Conservation (phyloP, 139 green algal genomes). For the Chlorella ohadii region DNA sequence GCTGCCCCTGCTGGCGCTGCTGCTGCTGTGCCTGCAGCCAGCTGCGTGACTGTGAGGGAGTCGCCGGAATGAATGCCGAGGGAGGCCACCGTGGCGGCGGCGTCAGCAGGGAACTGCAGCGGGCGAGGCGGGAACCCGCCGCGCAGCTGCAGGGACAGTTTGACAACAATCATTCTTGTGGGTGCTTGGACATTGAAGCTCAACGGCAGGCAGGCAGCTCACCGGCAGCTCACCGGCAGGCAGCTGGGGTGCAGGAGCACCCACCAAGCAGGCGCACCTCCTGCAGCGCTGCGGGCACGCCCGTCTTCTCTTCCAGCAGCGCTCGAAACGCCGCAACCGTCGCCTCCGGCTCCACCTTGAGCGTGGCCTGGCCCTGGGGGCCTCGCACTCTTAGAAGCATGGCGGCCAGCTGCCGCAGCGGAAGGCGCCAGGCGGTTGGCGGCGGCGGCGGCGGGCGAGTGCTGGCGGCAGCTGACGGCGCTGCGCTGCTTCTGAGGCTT, state of each 20-base stretch:
- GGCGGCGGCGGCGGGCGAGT: background rate
- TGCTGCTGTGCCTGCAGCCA: background rate
- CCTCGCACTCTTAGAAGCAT: slow-evolving; percentile 43
- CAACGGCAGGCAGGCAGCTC: no score
- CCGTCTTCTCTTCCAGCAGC: slow-evolving; percentile 51
- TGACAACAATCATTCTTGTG: no score
- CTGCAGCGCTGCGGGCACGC: slow-evolving; percentile 49
- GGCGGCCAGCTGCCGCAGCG: background rate
- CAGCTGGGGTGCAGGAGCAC: no score
- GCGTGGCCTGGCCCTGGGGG: slow-evolving; percentile 37
- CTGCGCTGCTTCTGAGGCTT: background rate
- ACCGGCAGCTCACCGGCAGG: no score
- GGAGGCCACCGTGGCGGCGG: slow-evolving; percentile 10
- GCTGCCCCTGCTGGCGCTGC: slow-evolving; percentile 7
- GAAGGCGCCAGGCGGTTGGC: background rate
- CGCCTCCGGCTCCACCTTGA: slow-evolving; percentile 39
- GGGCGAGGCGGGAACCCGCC: slow-evolving; percentile 71
- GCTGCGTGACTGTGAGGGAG: slow-evolving; percentile 60
- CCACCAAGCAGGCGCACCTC: slow-evolving; percentile 36
- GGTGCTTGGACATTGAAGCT: background rate
- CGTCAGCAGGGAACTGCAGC: slow-evolving; percentile 27
- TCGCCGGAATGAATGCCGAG: slow-evolving; percentile 65
- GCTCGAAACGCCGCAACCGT: slow-evolving; percentile 52
- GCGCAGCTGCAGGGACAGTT: slow-evolving; percentile 38
- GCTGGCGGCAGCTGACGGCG: background rate